phyloP scores from a whole-genome alignment of 345 rosid species.

The Pistacia integerrima region DNA sequence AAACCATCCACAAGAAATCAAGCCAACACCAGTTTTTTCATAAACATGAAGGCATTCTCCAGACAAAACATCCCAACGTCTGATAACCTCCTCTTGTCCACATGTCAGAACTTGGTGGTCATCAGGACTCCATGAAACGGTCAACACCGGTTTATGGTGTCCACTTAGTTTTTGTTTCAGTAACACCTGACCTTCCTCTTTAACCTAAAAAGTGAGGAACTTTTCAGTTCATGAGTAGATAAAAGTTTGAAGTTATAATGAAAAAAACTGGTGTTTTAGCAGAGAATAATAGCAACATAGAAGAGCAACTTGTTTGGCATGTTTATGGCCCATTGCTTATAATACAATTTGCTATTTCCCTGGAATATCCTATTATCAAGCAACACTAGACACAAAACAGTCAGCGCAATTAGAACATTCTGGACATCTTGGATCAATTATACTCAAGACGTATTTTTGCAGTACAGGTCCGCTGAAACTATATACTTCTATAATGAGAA shows the following conservation, averaged over 20 bases:
- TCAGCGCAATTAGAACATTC: no score
- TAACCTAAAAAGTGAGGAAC: constrained; percentile 40
- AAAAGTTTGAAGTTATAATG: background rate
- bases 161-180: constrained; percentile 54
- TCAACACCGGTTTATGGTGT: constrained; percentile 53
- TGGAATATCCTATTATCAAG: no score
- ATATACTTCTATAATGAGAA: no score
- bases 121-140: constrained; percentile 69
- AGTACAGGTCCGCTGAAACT: no score
- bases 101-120: constrained; percentile 68
- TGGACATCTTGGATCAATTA: no score
- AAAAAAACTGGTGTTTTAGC: background rate
- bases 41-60: constrained; percentile 58
- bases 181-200: constrained; percentile 40
- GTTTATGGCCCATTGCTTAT: no score
- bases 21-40: constrained; percentile 50
- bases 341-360: no score
- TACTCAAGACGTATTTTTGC: no score
- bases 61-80: constrained; percentile 64
- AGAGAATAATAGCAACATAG: background rate
- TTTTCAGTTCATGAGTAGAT: background rate
- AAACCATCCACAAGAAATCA: constrained; percentile 78
- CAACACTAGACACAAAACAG: no score
- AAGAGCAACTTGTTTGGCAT: no score
- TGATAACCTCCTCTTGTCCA: constrained; percentile 63